Percentiles rank a stretch among this genome's conserved stretches.
Conservation (phyloP, 176 grass and related monocot species). For the Bothriochloa decipiens region DNA sequence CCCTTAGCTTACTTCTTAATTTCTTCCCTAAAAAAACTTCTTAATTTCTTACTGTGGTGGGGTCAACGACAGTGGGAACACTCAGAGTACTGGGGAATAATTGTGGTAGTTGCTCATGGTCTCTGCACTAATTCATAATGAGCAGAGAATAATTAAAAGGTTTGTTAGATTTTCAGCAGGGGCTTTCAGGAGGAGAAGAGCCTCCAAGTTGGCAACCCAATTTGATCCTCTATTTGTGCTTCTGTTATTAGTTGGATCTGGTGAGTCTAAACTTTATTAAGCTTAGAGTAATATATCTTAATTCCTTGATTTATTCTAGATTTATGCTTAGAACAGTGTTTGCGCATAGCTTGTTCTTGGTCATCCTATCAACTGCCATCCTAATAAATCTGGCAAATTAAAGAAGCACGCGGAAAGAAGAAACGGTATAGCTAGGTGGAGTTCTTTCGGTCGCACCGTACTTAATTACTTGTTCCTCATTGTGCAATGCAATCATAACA, state of each 20-base stretch:
- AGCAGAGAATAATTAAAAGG: constrained; percentile 40
- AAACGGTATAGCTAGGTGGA: not conserved
- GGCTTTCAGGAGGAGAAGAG: constrained; percentile 3
- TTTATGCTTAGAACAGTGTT: not conserved
- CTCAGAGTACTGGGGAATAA: constrained; percentile 11
- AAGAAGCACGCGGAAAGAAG: not conserved
- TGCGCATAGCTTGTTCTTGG: not conserved
- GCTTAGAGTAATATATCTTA: not conserved
- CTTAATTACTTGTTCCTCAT: not conserved
- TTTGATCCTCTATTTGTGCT: not conserved
- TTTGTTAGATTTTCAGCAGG: constrained; percentile 23
- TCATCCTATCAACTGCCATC: not conserved
- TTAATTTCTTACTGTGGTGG: not conserved
- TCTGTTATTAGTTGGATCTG: not conserved
- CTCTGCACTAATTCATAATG: constrained; percentile 41
- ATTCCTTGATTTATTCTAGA: not conserved
- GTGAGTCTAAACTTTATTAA: not conserved
- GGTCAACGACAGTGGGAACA: constrained; percentile 24
- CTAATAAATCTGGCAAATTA: not conserved
- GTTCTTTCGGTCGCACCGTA: not conserved
- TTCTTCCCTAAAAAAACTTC: too few species aligned
- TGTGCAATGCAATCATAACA: constrained; percentile 31
- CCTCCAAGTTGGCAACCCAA: not conserved
- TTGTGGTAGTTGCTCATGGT: constrained; percentile 51
- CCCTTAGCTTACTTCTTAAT: not conserved